Conservation (phyloP, 352 stramenopile genomes). For the Pythium utonaiense region DNA sequence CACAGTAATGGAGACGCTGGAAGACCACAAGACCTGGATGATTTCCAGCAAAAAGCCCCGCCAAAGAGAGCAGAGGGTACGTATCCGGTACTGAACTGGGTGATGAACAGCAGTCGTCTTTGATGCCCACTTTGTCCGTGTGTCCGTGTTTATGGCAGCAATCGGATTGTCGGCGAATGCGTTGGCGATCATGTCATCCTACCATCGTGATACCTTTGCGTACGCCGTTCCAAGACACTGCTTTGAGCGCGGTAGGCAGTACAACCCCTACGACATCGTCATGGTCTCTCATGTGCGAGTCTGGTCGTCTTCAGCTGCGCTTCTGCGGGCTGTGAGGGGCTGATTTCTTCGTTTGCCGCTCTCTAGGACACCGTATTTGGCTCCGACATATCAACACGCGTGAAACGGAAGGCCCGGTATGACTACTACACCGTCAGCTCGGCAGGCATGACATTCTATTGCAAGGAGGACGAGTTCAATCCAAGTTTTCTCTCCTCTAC, state of each 20-base stretch:
- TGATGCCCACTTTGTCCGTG: too few species aligned
- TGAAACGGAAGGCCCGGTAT: constrained; percentile 18
- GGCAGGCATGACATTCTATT: constrained; percentile 56
- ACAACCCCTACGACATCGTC: constrained; percentile 70
- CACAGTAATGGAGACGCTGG: not conserved
- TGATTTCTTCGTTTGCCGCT: too few species aligned
- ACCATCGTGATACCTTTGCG: constrained; percentile 50
- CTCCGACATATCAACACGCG: constrained; percentile 9
- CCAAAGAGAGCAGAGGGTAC: not conserved
- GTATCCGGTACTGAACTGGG: not conserved
- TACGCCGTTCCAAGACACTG: constrained; percentile 64
- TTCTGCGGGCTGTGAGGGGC: too few species aligned
- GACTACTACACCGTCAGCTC: constrained; percentile 74
- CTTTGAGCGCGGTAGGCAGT: constrained; percentile 36
- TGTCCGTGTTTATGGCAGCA: too few species aligned
- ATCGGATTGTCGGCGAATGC: not conserved
- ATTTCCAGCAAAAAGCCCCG: not conserved
- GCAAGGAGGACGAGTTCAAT: constrained; percentile 40
- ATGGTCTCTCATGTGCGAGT: constrained; percentile 58
- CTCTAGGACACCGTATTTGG: constrained; percentile 22
- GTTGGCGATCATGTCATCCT: constrained; percentile 10
- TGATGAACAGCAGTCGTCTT: too few species aligned
- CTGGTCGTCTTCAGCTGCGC: too few species aligned
- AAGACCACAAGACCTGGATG: not conserved
- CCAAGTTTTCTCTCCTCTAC: constrained; percentile 37